Base-by-base conservation (phyloP, 495 filamentous ascomycete species). In the Jackrogersella multiformis region DNA sequence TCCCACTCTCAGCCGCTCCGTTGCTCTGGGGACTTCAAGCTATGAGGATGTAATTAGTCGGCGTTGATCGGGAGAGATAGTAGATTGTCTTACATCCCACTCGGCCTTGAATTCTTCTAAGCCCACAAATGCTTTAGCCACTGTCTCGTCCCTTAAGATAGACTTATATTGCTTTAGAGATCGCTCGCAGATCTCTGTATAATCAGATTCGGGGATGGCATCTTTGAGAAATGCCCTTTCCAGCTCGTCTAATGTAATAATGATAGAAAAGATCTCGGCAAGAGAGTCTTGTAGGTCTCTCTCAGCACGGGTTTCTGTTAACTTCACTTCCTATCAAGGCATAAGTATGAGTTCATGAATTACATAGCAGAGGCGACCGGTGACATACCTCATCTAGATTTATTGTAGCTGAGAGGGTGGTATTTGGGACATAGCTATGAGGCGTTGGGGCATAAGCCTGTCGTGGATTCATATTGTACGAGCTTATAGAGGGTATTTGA, bases 221-320 rank as follows among this genome's bases (percentile, higher is more conserved):
- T 99, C 95, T 77, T 96, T 94, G 44, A 98, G 89, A 80, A 94
- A 98, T 12, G 95, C 96, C 75, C 96, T 97, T 72, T 99, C 95
- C 5, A 99, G 83, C 53, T 94, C 94, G 72, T 99, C 95, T 18
- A 99, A 81, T 0, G 95, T 97, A 59, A 97, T 86, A 20, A 98
- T 94, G 61, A 99, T 97, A 79, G 93, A 96, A 79, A 98, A 98
- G 49, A 99, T 89, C 73, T 99, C 95, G 49, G 94, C 95, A 9
- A 99, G 86, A 1, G 95, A 97, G 73, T 97, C 95, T 79, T 96
- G 91, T 3, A 98, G 87, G 73, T 98, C 94, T 23, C 94, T 88
- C 77, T 97, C 92, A 26, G 90, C 89, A 49, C 91, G 87, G 21
- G 88, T 96, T 5, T 90, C 88, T 48, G 91, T 84, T 44, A 99